Conservation (phyloP, 768 basidiomycete genomes). For the Lactarius quietus region DNA sequence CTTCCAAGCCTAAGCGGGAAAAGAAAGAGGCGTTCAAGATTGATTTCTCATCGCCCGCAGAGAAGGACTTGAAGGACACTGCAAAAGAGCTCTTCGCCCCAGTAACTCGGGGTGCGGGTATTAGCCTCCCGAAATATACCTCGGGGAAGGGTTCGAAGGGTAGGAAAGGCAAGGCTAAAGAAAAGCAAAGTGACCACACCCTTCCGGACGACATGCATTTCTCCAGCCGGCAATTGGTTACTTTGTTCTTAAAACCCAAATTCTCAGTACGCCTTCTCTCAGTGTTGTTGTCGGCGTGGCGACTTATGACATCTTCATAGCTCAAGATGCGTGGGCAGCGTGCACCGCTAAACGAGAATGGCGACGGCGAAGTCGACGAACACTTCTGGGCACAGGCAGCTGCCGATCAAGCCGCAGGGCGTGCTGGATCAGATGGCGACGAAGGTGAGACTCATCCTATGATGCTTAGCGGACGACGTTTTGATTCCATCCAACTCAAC, state of each 20-base stretch:
- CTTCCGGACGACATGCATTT: constrained; percentile 99
- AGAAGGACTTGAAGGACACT: constrained; percentile 56
- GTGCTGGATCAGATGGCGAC: constrained; percentile 51
- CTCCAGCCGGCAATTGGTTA: constrained; percentile 82
- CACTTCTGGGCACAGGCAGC: constrained; percentile 97
- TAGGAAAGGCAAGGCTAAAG: constrained; percentile 47
- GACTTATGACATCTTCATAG: constrained; percentile 39
- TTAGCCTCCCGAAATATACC: constrained; percentile 49
- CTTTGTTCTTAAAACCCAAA: constrained; percentile 93
- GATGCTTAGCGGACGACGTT: neutral
- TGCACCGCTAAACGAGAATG: constrained; percentile 50
- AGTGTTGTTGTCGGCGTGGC: neutral
- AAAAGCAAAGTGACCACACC: constrained; percentile 69
- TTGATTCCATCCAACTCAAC: neutral
- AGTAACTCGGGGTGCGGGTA: constrained; percentile 64
- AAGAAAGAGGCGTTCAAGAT: constrained; percentile 82
- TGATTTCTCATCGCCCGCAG: constrained; percentile 63
- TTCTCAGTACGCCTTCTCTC: constrained; percentile 62
- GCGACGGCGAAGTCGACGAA: constrained; percentile 90
- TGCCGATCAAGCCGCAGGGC: constrained; percentile 70
- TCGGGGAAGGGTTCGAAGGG: constrained; percentile 36
- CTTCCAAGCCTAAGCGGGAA: constrained; percentile 52
- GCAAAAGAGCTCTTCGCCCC: constrained; percentile 75
- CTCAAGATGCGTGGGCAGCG: constrained; percentile 83
- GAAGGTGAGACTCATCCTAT: constrained; percentile 44